Base-by-base conservation (phyloP, 2,329 filamentous ascomycete species). In the Mariannaea sp. region DNA sequence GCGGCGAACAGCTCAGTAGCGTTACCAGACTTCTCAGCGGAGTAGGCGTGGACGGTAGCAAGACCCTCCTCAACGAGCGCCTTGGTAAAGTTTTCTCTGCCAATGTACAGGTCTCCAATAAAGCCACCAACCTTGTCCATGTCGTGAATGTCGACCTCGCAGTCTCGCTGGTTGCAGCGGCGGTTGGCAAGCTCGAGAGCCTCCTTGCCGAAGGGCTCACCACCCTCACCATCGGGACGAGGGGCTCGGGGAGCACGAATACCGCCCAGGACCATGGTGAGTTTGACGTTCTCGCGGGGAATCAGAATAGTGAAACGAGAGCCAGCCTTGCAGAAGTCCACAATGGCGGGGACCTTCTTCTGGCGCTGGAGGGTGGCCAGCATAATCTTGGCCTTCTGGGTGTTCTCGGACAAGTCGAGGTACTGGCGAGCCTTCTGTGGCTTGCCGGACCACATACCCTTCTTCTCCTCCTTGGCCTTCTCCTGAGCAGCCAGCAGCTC, bases 271-370 rank as follows among this genome's bases (percentile, higher is more conserved):
- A 99, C 92, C 70, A 99, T 87, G 2, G 93, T 99, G 56, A 99
- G 80, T 78, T 97, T 97, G 68, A 93, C 87, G 66, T 91, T 92
- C 70, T 99, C 94, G 29, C 92, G 88, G 40, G 94, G 93, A 42
- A 99, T 85, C 8, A 99, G 79, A 29, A 99, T 81, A 20, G 91
- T 96, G 74, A 97, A 99, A 62, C 94, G 85, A 33, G 92, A 96
- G 24, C 90, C 94, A n/a, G 92, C 90, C 76, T 97, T 97, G 78
- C 96, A 94, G 72, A 95, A 99, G 73, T 99, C 94, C 35, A 99
- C 92, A 63, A 99, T 81, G 9, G 89, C 94, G 7, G 94, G 92
- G 3, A 97, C 87, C 73, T 90, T 93, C 80, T 91, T 93, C 72
- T 97, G 92, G 48, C 93, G 85, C 57, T 94, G 90, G 26, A 99